These are phyloP conservation scores for Globisporangium nagaii DNA, from an alignment of 352 stramenopile genomes.

Conservation along the genomic window DNA sequence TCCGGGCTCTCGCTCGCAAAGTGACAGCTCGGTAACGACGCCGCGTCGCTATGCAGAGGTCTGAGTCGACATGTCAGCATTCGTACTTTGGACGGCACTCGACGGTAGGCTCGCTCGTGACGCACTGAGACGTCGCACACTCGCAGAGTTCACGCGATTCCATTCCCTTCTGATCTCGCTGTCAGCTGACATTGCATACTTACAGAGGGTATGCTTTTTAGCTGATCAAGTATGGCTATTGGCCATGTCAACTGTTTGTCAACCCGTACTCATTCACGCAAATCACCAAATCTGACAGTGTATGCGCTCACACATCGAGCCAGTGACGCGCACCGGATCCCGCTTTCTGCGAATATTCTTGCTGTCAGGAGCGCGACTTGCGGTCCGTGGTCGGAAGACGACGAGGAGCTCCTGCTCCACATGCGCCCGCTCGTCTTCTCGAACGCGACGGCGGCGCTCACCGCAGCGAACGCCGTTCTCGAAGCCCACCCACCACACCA, in stretches of 20 bases:
- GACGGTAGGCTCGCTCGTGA: neutral
- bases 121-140: neutral
- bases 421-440: neutral
- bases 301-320: neutral
- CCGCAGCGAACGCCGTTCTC: neutral
- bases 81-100: neutral
- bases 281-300: neutral
- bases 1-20: neutral
- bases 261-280: neutral
- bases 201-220: neutral
- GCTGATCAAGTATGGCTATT: too few relatives aligned
- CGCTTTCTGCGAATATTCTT: conserved; percentile 10
- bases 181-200: neutral
- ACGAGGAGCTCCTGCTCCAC: neutral
- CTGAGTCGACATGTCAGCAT: neutral
- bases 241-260: neutral
- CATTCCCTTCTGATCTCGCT: neutral
- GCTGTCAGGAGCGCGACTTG: neutral
- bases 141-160: neutral
- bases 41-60: neutral
- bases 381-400: conserved; percentile 4
- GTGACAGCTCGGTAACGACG: neutral
- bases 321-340: neutral
- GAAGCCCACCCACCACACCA: neutral
- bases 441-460: too few relatives aligned